These are phyloP conservation scores for Chaetomium olivaceum DNA, from an alignment of 2,329 filamentous ascomycete species.

Conservation along the genomic window DNA sequence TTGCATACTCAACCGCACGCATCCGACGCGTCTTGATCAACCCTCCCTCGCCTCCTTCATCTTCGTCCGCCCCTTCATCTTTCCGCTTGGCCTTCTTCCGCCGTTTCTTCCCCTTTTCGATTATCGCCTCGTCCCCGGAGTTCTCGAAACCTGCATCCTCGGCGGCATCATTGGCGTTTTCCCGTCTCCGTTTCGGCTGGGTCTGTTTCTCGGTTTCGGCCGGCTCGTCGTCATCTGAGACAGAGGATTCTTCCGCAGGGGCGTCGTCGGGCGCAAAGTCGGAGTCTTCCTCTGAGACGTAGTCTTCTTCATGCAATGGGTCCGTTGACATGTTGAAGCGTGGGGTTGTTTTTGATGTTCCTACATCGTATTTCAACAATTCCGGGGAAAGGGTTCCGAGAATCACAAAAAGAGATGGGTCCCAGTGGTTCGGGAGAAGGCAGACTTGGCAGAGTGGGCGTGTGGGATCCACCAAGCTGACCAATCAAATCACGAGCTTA, in stretches of 20 bases:
- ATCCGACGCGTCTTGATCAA: slow-evolving; percentile 73
- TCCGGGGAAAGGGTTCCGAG: not conserved
- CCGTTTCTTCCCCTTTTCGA: slow-evolving; percentile 60
- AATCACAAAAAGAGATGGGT: not conserved
- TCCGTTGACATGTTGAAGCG: slow-evolving; percentile 46
- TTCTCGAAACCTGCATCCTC: slow-evolving; percentile 58
- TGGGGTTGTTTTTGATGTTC: not conserved
- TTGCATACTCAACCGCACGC: slow-evolving; percentile 61
- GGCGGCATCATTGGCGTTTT: slow-evolving; percentile 37
- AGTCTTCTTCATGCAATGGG: slow-evolving; percentile 50
- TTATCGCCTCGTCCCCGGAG: slow-evolving; percentile 72
- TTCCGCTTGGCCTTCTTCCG: slow-evolving; percentile 50
- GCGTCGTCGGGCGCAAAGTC: slow-evolving; percentile 67
- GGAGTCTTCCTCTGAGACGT: slow-evolving; percentile 71
- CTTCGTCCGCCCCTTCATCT: slow-evolving; percentile 42
- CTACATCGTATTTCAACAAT: not conserved
- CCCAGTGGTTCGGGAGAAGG: not conserved
- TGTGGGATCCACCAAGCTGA: no score
- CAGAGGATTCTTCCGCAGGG: slow-evolving; percentile 45
- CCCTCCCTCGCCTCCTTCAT: slow-evolving; percentile 60
- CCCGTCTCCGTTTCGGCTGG: slow-evolving; percentile 40
- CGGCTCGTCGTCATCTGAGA: slow-evolving; percentile 53
- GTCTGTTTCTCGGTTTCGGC: slow-evolving; percentile 36
- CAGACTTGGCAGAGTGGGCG: no score
- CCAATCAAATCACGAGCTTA: no score